Base-by-base conservation (phyloP, 2,329 filamentous ascomycete genomes). In the Ceratocystis colombiana region DNA sequence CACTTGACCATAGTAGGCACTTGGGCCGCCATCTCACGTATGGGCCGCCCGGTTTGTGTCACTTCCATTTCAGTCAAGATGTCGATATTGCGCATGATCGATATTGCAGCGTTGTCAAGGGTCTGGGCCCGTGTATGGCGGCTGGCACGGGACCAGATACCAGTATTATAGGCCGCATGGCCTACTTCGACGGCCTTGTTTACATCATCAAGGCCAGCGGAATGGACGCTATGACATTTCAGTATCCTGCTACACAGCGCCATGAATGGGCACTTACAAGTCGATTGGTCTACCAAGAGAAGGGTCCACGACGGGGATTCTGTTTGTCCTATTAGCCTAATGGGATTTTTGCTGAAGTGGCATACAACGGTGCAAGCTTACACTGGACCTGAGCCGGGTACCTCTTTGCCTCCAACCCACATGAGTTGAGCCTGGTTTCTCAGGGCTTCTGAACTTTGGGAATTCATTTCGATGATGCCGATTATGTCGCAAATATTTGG, bases 301-400 rank as follows among this genome's bases (percentile, higher is more conserved):
- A 17, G 82, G 82, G 69, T 84, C 77, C 69, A 84, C 79, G 50
- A 84, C 72, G 0, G 77, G 73, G 64, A 85, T 78, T 48, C 81
- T 84, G 15, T 6, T 10, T 50, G 8, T 5, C 15, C 25, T 10
- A 17, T 67, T 61, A 61, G 61, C 22, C 7, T 37, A 37, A 7
- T 17, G 30, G 46, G n/a, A 10, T 25, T 50, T 33, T 6, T 17
- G 22, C 20, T 6, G 12, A n/a, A 8, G n/a, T 20, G 22, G n/a
- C 22, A 28, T 10, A 2, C 15, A 22, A 20, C 62, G 12, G 30
- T 33, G 1, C 45, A 8, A 48, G 74, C 79, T 76, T 72, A 82
- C 80, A 75, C 72, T 69, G 80, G 77, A 66, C 76, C 78, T 62
- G 71, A 71, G 1, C 80, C 80, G n/a, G 69, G 70, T 6, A 71